Evolutionary conservation across 208 protist species (phyloP).

Genomic region (Wallacemonas rigidus): DNA sequence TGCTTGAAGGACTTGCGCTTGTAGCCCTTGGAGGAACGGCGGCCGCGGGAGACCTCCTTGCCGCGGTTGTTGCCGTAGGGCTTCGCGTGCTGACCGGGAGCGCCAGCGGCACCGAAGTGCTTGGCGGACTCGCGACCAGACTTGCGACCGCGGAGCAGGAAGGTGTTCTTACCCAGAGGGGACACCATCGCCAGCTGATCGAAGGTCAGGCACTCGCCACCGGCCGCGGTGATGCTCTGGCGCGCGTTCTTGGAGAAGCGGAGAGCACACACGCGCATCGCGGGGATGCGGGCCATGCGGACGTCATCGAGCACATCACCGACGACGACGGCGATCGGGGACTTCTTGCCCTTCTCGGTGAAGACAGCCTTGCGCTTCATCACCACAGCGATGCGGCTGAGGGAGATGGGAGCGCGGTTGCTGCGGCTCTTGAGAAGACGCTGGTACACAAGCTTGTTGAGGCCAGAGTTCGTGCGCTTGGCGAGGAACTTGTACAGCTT

Average conservation of each 20-base stretch:
- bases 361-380: slow-evolving; percentile 92
- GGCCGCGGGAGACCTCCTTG: slow-evolving; percentile 95
- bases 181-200: slow-evolving; percentile 96
- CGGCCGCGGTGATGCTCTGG: slow-evolving; percentile 97
- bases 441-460: slow-evolving; percentile 98
- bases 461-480: slow-evolving; percentile 97
- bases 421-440: slow-evolving; percentile 95
- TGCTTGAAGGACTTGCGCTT: slow-evolving; percentile 76
- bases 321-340: slow-evolving; percentile 97
- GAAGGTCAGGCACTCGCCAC: slow-evolving; percentile 99
- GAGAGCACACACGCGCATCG: slow-evolving; percentile 97
- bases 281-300: slow-evolving; percentile 95
- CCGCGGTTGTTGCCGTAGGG: slow-evolving; percentile 82
- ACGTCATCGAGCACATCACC: slow-evolving; percentile 99
- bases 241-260: slow-evolving; percentile 98
- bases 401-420: slow-evolving; percentile 97
- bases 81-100: slow-evolving; percentile 90
- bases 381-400: slow-evolving; percentile 95
- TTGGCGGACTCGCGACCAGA: slow-evolving; percentile 96
- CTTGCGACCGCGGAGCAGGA: slow-evolving; percentile 97
- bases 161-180: slow-evolving; percentile 97
- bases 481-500: slow-evolving; percentile 99
- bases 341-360: slow-evolving; percentile 76
- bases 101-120: slow-evolving; percentile 98
- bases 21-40: slow-evolving; percentile 87